Base-by-base conservation (phyloP, 1,284 basidiomycete genomes). In the Singerocomus inundabilis region DNA sequence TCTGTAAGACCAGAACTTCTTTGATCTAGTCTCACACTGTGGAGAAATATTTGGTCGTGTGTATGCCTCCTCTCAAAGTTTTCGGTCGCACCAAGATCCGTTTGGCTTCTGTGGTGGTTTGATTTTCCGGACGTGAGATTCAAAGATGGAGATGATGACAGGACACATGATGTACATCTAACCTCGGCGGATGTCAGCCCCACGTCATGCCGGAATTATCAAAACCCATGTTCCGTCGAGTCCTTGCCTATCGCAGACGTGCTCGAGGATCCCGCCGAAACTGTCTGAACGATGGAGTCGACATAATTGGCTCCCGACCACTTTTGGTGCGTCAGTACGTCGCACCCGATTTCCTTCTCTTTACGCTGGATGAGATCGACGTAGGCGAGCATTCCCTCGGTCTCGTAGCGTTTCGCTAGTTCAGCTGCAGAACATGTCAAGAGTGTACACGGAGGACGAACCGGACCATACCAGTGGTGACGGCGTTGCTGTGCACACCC, bases 281-380 rank as follows among this genome's bases (percentile, higher is more conserved):
- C 76, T 15, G 82, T 86, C 39, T 81, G 80, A 46, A 92, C 68
- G 54, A 91, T 88, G 42, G 85, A 74, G 70, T 94, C 91, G 52
- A 92, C 81, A 66, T 93, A 93, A 62, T 88, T 88, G 15, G 91
- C 91, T 31, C 91, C 91, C 55, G 88, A 91, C 91, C 91, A 93
- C 75, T 91, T 92, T 70, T 93, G 91, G 69, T 93, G 91, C 2
- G 88, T 93, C 48, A 97, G 76, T 36, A 98, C 93, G 67, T 98
- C 94, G 59, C 91, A 93, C 29, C 91, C 91, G 43, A 95, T 84
- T 60, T 91, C 92, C 66, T 89, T 86, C 71, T 98, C 94, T 70
- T 88, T 91, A 54, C 84, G 76, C 69, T 94, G 91, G 43, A 93
- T 79, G 25, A 91, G 78, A 51, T 92, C 77, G 47, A 93, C 89